A percentile compares a stretch with the other conserved stretches of the same genome.
phyloP scores from a whole-genome alignment of 2,329 filamentous ascomycete genomes.

The Chlorencoelia australis region DNA sequence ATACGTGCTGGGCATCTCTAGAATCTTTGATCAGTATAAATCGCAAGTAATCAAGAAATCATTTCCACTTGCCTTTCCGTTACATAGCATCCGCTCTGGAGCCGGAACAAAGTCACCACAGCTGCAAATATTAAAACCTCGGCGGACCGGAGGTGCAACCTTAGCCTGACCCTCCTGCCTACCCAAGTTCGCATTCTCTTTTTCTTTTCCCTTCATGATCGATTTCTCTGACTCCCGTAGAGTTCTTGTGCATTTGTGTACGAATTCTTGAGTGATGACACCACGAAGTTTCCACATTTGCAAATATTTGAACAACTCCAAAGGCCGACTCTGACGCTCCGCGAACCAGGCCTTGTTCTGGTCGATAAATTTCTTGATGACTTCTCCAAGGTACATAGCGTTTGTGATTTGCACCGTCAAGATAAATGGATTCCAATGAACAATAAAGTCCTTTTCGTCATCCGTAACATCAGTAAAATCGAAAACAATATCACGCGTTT shows the following conservation, averaged over 20 bases:
- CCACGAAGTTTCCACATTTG: conserved; percentile 14
- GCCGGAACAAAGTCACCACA: conserved; percentile 14
- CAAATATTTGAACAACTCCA: conserved; percentile 17
- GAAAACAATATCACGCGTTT: conserved; percentile 22
- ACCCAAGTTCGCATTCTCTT: conserved; percentile 2
- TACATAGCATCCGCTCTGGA: conserved; percentile 14
- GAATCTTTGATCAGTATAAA: conserved; percentile 2
- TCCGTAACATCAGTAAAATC: conserved; percentile 22
- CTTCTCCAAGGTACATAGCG: conserved; percentile 12
- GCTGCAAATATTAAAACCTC: conserved; percentile 13
- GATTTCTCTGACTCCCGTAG: conserved; percentile 2
- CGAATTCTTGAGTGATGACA: conserved; percentile 9
- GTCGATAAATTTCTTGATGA: conserved; percentile 17
- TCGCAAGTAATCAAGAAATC: neutral
- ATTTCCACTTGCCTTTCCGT: conserved; percentile 14
- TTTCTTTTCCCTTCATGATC: neutral
- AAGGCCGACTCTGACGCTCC: conserved; percentile 11
- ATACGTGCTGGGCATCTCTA: conserved; percentile 14
- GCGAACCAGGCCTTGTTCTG: conserved; percentile 20
- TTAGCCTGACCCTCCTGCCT: conserved; percentile 1
- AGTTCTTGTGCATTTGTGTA: conserved; percentile 2
- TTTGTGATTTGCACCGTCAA: conserved; percentile 15
- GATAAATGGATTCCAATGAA: conserved; percentile 24
- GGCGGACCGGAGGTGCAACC: conserved; percentile 2
- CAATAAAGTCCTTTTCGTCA: conserved; percentile 25